A percentile compares a stretch with the other conserved stretches of the same genome.
phyloP scores from a whole-genome alignment of 805 yeast genomes.

The Suhomyces faveliae region DNA sequence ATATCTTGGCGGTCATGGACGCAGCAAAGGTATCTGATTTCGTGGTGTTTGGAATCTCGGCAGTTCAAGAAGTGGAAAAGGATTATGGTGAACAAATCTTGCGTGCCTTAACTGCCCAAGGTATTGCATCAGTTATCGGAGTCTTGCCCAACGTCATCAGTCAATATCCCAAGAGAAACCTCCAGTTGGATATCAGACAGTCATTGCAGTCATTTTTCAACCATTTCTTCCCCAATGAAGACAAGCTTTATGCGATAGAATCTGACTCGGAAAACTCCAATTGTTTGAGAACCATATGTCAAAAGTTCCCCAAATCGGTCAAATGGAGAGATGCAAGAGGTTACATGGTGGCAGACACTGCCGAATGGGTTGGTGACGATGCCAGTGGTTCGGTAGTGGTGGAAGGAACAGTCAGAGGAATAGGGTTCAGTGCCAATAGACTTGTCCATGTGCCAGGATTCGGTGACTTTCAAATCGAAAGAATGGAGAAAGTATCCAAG shows the following conservation, averaged over 20 bases:
- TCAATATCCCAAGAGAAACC: constrained; percentile 69
- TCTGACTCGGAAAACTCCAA: constrained; percentile 65
- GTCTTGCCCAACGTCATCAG: constrained; percentile 71
- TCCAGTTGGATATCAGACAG: constrained; percentile 61
- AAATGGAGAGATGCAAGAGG: constrained; percentile 95
- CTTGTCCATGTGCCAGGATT: constrained; percentile 82
- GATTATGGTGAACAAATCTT: constrained; percentile 84
- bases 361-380: constrained; percentile 40
- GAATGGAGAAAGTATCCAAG: constrained; percentile 51
- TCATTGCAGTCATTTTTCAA: constrained; percentile 41
- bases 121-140: constrained; percentile 79
- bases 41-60: constrained; percentile 86
- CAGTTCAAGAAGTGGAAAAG: constrained; percentile 75
- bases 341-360: constrained; percentile 72
- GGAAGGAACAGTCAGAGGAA: constrained; percentile 85
- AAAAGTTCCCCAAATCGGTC: constrained; percentile 79
- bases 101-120: constrained; percentile 87
- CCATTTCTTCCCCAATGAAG: constrained; percentile 62
- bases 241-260: constrained; percentile 72
- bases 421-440: constrained; percentile 74
- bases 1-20: constrained; percentile 72
- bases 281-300: constrained; percentile 74
- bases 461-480: constrained; percentile 82
- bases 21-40: constrained; percentile 88
- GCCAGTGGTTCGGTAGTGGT: constrained; percentile 49